Conservation (phyloP, 805 yeast genomes). For the Starmerella vitae region DNA sequence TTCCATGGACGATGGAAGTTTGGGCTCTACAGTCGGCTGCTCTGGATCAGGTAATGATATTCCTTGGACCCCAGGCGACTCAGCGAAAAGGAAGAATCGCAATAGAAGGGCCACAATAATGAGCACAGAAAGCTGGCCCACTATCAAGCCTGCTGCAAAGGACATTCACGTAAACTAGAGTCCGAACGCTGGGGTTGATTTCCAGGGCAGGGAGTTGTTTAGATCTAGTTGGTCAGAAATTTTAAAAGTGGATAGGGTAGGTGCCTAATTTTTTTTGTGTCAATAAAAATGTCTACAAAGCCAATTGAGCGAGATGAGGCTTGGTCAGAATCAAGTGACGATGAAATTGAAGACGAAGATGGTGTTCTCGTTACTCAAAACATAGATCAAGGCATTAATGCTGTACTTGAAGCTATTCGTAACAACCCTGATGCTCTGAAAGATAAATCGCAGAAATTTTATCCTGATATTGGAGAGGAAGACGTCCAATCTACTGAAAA, state of each 20-base stretch:
- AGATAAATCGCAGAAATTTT: conserved; percentile 60
- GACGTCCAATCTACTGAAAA: conserved; percentile 18
- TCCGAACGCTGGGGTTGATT: too few relatives aligned
- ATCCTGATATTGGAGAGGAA: conserved; percentile 46
- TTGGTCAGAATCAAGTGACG: conserved; percentile 29
- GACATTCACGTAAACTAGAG: too few relatives aligned
- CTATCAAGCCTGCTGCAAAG: conserved; percentile 28
- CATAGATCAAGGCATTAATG: conserved; percentile 63
- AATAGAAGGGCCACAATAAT: conserved; percentile 28
- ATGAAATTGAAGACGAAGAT: conserved; percentile 78
- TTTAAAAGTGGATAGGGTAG: too few relatives aligned
- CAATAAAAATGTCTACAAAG: conserved; percentile 18
- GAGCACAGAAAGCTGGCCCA: conserved; percentile 32
- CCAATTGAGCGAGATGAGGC: conserved; percentile 12
- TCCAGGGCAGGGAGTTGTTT: too few relatives aligned
- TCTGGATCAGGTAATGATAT: conserved; percentile 20
- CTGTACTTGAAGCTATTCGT: conserved; percentile 58
- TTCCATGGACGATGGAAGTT: conserved; percentile 20
- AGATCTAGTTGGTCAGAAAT: too few relatives aligned
- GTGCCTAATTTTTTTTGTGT: too few relatives aligned
- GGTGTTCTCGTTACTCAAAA: conserved; percentile 81
- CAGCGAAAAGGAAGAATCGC: conserved; percentile 33
- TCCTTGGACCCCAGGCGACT: conserved; percentile 24
- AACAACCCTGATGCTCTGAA: conserved; percentile 48
- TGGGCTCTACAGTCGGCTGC: conserved; percentile 21